Percentiles rank a stretch among this genome's conserved stretches.
Conservation (phyloP, 257 asterid species). For the Solanum boliviense region DNA sequence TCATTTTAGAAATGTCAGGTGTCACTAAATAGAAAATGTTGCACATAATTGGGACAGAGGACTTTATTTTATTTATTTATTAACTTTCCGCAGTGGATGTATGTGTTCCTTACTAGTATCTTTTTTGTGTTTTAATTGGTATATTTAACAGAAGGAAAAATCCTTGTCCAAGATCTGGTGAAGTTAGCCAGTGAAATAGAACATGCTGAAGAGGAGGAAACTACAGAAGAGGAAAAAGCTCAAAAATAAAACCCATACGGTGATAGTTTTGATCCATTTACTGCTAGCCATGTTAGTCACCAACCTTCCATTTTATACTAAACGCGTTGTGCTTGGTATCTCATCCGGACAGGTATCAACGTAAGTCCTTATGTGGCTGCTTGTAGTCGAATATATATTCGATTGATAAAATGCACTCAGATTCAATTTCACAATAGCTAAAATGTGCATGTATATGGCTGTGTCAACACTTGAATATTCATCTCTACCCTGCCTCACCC, state of each 20-base stretch:
- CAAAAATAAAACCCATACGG: background rate
- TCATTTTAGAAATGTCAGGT: background rate
- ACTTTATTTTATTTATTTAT: background rate
- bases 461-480: background rate
- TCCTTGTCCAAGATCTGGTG: conserved; percentile 80
- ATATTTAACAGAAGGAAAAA: conserved; percentile 64
- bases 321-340: background rate
- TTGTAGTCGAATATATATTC: background rate
- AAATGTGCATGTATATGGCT: background rate
- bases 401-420: background rate
- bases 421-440: background rate
- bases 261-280: background rate
- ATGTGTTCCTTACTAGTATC: background rate
- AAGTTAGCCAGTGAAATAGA: conserved; percentile 58
- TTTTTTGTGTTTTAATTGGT: background rate
- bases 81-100: background rate
- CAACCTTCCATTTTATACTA: background rate
- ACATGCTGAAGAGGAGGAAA: conserved; percentile 30
- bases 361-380: background rate
- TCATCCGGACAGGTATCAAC: background rate
- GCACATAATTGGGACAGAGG: background rate
- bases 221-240: conserved; percentile 38
- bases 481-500: background rate
- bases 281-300: background rate
- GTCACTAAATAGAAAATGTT: background rate